phyloP scores from a whole-genome alignment of 2,329 filamentous ascomycete genomes.

The Meredithiella fracta region DNA sequence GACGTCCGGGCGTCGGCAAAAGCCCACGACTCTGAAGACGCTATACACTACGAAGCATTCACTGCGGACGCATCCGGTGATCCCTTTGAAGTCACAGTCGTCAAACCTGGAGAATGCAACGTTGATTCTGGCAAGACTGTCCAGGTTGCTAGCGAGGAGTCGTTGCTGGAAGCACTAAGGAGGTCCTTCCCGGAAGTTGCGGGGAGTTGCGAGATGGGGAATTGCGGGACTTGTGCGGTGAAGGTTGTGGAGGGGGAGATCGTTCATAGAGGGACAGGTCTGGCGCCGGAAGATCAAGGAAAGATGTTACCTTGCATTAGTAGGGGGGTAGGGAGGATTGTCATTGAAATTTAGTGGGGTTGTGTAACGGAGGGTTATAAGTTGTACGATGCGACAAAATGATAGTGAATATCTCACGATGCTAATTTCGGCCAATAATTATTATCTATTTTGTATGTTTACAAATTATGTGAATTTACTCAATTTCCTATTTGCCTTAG shows the following conservation, averaged over 20 bases:
- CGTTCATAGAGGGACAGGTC: constrained; percentile 33
- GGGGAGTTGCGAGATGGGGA: constrained; percentile 37
- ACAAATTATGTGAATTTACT: no score
- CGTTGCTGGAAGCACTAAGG: constrained; percentile 32
- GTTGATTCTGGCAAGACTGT: constrained; percentile 22
- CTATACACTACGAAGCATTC: constrained; percentile 47
- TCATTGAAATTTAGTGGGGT: constrained; percentile 27
- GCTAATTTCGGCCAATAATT: no score
- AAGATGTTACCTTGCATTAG: constrained; percentile 37
- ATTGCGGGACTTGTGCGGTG: constrained; percentile 37
- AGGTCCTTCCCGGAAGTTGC: constrained; percentile 27
- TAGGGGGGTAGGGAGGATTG: constrained; percentile 32
- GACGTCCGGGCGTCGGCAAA: constrained; percentile 28
- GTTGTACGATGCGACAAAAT: no score
- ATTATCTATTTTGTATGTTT: no score
- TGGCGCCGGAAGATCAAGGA: constrained; percentile 29
- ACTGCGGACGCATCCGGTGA: constrained; percentile 35
- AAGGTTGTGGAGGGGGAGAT: constrained; percentile 27
- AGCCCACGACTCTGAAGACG: constrained; percentile 28
- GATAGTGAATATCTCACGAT: neutral
- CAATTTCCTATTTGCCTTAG: no score
- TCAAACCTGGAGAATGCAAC: constrained; percentile 19
- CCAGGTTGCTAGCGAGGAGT: constrained; percentile 31
- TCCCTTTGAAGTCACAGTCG: constrained; percentile 40
- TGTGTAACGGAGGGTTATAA: neutral